Evolutionary conservation across 2,329 filamentous ascomycete genomes (phyloP), one percentile per base, ranked within the genome.

Genomic region (Epichloe uncinata): DNA sequence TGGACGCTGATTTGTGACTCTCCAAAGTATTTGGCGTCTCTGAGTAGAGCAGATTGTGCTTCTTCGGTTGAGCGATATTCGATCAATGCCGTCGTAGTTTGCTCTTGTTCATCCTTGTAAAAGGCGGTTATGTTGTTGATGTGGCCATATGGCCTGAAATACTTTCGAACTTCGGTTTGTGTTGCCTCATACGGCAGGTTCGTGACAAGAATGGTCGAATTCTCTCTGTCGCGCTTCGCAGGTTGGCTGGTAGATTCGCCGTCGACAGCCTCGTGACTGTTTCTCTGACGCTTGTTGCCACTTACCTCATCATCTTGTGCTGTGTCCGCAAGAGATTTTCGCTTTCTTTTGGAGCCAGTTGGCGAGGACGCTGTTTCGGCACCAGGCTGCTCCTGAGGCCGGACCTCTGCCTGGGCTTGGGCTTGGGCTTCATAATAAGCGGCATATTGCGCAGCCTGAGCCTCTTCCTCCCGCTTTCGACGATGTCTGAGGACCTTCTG

Each of bases 61-160:
- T 96, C 90, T 50, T 95, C 86, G 4, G 79, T 73, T 0, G 81
- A 78, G 52, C 84, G 81, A 58, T 97, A 96, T 64, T 98, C 93
- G 46, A 98, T 81, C 43, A 93, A 72, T 2, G 88, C 88, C 4
- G 82, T 82, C 13, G 81, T 69, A 2, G 81, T 79, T 43, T 76
- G 68, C n/a, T 71, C 72, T 44, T 81, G 74, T 2, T 75, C 66
- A 42, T 87, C 82, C 35, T 72, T 71, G 34, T 85, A 72, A 30
- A 69, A 54, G 47, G 91, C 71, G 42, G 80, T 84, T 34, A 96
- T 71, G 54, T 82, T 83, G 58, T 88, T 87, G 61, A 96, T 85
- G 40, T 81, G 82, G 12, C 93, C 93, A 58, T 90, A 94, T 54
- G 90, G 87, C 60, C 84, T 84, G 69, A 98, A 97, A 64, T 95